Conservation (phyloP, 768 basidiomycete genomes). For the Suillus weaverae region DNA sequence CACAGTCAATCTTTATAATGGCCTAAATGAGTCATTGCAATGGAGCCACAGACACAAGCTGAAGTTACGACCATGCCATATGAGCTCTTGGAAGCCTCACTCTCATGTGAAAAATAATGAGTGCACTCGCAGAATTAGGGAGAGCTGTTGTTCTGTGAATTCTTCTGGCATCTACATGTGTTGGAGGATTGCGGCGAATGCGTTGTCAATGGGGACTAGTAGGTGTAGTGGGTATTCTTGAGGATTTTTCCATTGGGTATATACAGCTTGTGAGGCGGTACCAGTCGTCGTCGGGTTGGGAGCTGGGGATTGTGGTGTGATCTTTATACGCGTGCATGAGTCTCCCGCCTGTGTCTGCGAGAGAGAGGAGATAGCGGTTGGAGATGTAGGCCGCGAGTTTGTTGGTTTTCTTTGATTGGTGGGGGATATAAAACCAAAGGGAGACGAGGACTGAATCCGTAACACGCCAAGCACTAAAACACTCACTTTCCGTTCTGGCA, state of each 20-base stretch:
- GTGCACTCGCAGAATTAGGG: constrained; percentile 17
- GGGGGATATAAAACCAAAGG: background rate
- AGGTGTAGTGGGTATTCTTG: constrained; percentile 42
- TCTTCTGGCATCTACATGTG: constrained; percentile 21
- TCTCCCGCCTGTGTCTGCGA: constrained; percentile 95
- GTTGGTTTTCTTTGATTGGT: background rate
- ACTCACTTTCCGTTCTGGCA: constrained; percentile 49
- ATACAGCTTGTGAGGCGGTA: constrained; percentile 50
- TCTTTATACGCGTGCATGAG: constrained; percentile 98
- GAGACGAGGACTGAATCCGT: background rate
- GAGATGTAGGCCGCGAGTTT: constrained; percentile 75
- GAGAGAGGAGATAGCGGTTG: constrained; percentile 84
- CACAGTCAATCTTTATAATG: no score
- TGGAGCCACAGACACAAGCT: no score
- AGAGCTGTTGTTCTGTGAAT: constrained; percentile 36
- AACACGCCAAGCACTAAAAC: background rate
- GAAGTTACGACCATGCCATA: no score
- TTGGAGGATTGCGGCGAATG: constrained; percentile 22
- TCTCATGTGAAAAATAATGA: no score
- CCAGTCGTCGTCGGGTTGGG: constrained; percentile 58
- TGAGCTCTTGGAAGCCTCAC: no score
- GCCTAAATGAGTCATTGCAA: no score
- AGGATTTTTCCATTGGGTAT: constrained; percentile 32
- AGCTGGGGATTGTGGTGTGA: constrained; percentile 39
- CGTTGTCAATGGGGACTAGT: constrained; percentile 41